Evolutionary conservation across 768 basidiomycete species (phyloP).

Genomic region (Suillus placidus): DNA sequence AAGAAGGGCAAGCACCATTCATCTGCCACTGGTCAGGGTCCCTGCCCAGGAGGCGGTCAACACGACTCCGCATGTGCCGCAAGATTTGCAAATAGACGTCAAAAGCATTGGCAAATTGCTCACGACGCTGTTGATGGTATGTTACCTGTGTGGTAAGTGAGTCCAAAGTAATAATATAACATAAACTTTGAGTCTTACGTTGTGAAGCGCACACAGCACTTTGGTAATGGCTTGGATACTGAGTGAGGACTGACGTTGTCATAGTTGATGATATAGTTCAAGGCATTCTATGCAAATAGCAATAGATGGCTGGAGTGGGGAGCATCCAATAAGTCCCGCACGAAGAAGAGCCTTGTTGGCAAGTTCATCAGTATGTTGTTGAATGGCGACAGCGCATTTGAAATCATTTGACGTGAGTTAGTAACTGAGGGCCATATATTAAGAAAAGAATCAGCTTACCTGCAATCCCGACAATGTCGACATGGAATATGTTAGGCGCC

Average conservation of each 20-base stretch:
- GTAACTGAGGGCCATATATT: not conserved
- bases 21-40: not conserved
- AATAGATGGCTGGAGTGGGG: not conserved
- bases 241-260: not conserved
- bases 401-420: not conserved
- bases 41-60: not conserved
- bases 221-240: constrained; percentile 1
- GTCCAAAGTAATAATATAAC: too few relatives aligned
- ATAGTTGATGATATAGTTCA: not conserved
- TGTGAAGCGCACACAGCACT: too few relatives aligned
- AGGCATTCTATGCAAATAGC: not conserved
- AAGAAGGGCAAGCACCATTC: not conserved
- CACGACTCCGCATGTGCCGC: not conserved
- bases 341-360: not conserved
- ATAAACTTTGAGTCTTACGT: too few relatives aligned
- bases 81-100: constrained; percentile 1
- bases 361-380: not conserved
- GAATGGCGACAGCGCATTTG: not conserved
- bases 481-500: not conserved
- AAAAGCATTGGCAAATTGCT: not conserved
- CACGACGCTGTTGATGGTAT: not conserved
- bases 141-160: constrained; percentile 3
- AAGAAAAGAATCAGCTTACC: not conserved
- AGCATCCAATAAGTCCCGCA: not conserved
- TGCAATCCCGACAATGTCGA: not conserved